Conservation (phyloP, 225 moss, liverwort and hornwort species). For the Sphagnum tenellum region DNA sequence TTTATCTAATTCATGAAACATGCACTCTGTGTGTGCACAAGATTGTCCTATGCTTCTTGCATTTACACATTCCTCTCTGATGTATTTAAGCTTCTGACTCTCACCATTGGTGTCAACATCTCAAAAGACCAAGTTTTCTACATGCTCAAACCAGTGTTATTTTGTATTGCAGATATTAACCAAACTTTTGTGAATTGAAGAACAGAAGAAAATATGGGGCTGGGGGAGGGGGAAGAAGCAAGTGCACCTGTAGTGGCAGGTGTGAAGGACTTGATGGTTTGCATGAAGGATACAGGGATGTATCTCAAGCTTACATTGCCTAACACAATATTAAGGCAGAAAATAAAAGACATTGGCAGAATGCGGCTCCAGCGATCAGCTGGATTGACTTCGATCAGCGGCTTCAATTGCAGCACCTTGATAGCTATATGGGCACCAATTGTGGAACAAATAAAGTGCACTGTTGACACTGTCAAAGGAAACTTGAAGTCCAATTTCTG, state of each 20-base stretch:
- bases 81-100: no score
- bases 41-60: no score
- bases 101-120: no score
- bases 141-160: no score
- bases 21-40: no score
- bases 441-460: conserved; percentile 65
- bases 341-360: conserved; percentile 70
- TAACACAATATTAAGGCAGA: conserved; percentile 70
- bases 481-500: conserved; percentile 85
- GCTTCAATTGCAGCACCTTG: conserved; percentile 55
- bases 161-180: no score
- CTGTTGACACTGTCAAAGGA: conserved; percentile 65
- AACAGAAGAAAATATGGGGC: no score
- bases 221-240: background rate
- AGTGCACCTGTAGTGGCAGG: conserved; percentile 66
- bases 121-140: no score
- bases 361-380: conserved; percentile 52
- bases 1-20: no score
- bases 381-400: conserved; percentile 61
- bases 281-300: conserved; percentile 83
- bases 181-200: no score
- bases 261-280: conserved; percentile 82
- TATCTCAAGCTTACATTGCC: conserved; percentile 72
- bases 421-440: conserved; percentile 56
- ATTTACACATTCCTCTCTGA: no score